Conservation (phyloP, 2,329 filamentous ascomycete genomes). For the Geosmithia morbida region DNA sequence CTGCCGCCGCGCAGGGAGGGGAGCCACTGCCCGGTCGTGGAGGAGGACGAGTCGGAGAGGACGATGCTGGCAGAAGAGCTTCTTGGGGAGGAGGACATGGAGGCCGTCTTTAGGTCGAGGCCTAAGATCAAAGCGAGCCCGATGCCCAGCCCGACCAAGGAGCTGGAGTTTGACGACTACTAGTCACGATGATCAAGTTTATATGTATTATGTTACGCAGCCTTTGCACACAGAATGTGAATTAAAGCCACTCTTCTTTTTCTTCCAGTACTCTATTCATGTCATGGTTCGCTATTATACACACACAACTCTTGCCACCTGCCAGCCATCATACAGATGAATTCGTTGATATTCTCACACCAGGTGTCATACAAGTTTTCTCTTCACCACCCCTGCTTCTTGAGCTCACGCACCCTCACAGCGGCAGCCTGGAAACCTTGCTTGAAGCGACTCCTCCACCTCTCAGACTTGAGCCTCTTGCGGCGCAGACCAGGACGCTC, state of each 20-base stretch:
- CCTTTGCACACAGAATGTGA: not conserved
- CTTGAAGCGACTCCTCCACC: conserved; percentile 58
- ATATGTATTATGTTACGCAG: not conserved
- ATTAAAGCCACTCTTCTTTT: not conserved
- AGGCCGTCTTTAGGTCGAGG: conserved; percentile 71
- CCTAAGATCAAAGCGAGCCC: conserved; percentile 72
- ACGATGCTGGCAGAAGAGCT: conserved; percentile 51
- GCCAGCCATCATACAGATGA: not conserved
- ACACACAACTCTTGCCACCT: not conserved
- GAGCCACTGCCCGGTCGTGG: conserved; percentile 30
- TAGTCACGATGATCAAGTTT: not conserved
- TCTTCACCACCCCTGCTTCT: conserved; percentile 66
- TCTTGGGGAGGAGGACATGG: conserved; percentile 60
- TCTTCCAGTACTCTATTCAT: not conserved
- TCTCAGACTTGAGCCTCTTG: conserved; percentile 56
- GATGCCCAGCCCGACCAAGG: conserved; percentile 30
- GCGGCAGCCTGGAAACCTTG: conserved; percentile 52
- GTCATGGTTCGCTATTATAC: not conserved
- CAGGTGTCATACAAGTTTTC: not conserved
- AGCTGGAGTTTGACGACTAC: conserved; percentile 5
- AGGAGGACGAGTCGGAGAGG: conserved; percentile 28
- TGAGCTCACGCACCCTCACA: conserved; percentile 51
- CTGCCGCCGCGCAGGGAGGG: conserved; percentile 22
- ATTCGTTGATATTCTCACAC: not conserved
- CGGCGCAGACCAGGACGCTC: conserved; percentile 63